Evolutionary conservation across 2,329 filamentous ascomycete genomes (phyloP).

Genomic region (Cadophora malorum): DNA sequence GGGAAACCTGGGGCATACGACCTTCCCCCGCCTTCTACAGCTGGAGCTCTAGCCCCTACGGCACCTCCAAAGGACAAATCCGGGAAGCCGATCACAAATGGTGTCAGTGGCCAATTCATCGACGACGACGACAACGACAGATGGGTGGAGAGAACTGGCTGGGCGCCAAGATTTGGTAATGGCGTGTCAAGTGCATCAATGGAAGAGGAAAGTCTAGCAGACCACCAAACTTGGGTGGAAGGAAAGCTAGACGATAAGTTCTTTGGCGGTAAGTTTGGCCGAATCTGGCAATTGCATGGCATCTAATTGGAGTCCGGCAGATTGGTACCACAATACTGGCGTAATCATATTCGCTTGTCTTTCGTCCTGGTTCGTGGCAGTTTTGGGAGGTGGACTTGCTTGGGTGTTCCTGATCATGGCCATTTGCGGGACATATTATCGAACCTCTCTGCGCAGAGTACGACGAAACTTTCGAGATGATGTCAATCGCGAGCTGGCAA

Average conservation of each 20-base stretch:
- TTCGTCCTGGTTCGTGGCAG: slow-evolving; percentile 85
- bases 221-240: slow-evolving; percentile 90
- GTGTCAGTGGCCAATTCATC: slow-evolving; percentile 46
- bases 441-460: slow-evolving; percentile 91
- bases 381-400: slow-evolving; percentile 87
- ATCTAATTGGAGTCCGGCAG: slow-evolving; percentile 51
- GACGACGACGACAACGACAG: slow-evolving; percentile 61
- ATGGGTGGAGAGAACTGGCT: slow-evolving; percentile 72
- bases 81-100: slow-evolving; percentile 56
- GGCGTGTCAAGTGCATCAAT: slow-evolving; percentile 54
- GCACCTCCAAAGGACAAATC: slow-evolving; percentile 53
- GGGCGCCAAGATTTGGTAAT: slow-evolving; percentile 86
- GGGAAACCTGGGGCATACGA: slow-evolving; percentile 74
- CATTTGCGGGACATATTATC: slow-evolving; percentile 91
- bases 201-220: slow-evolving; percentile 73
- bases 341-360: slow-evolving; percentile 93
- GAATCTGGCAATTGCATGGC: neutral
- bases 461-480: slow-evolving; percentile 97
- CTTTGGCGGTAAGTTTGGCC: slow-evolving; percentile 72
- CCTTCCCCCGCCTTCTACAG: slow-evolving; percentile 76
- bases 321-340: slow-evolving; percentile 98
- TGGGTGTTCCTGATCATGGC: slow-evolving; percentile 97
- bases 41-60: slow-evolving; percentile 65
- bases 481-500: slow-evolving; percentile 84
- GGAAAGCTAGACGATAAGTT: slow-evolving; percentile 84